phyloP scores from a whole-genome alignment of 1,284 basidiomycete genomes.

The Ganoderma lingzhi region DNA sequence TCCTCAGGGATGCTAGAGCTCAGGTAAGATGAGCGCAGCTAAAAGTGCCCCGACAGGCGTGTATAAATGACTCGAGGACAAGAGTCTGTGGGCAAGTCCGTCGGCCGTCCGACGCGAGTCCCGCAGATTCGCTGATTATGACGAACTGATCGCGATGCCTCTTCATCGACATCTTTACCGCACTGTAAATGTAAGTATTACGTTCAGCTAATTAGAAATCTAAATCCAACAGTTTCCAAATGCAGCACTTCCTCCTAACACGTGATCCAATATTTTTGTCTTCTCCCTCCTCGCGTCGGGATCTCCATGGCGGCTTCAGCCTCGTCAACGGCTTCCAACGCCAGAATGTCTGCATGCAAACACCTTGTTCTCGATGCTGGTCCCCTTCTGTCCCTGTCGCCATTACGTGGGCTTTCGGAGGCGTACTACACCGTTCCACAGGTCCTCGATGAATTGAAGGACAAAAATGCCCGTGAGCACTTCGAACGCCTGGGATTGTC shows the following conservation, averaged over 20 bases:
- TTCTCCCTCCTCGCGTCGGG: conserved; percentile 12
- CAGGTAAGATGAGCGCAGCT: background rate
- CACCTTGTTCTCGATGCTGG: conserved; percentile 92
- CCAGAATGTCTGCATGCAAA: conserved; percentile 60
- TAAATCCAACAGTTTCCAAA: conserved; percentile 15
- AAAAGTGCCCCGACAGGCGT: background rate
- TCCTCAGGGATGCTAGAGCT: background rate
- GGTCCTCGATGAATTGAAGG: conserved; percentile 89
- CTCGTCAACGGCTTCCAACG: conserved; percentile 27
- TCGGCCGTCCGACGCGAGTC: conserved; percentile 24
- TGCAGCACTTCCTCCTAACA: conserved; percentile 20
- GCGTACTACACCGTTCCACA: conserved; percentile 89
- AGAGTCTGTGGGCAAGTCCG: conserved; percentile 11
- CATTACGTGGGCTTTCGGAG: conserved; percentile 84
- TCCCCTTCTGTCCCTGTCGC: conserved; percentile 87
- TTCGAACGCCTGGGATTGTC: conserved; percentile 80
- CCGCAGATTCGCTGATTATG: background rate
- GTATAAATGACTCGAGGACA: background rate
- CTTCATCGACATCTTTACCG: background rate
- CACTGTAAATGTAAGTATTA: background rate
- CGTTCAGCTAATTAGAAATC: conserved; percentile 8
- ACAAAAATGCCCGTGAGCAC: conserved; percentile 86
- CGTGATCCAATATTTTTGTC: conserved; percentile 33
- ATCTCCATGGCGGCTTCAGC: conserved; percentile 39
- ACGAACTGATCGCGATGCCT: background rate